Conservation (phyloP, 768 basidiomycete genomes). For the Termitomyces sp. region DNA sequence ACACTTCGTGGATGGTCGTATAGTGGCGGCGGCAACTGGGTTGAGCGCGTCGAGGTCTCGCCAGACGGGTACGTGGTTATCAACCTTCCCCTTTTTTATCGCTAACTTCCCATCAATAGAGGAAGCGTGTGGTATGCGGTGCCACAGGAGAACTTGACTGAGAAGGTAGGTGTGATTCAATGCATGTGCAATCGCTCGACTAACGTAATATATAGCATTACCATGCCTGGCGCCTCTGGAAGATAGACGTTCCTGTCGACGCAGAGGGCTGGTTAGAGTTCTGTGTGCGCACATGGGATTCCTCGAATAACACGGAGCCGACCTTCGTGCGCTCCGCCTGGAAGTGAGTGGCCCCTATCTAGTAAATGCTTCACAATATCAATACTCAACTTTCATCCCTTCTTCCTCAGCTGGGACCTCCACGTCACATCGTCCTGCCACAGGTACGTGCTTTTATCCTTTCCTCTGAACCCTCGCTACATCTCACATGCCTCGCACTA, state of each 20-base stretch:
- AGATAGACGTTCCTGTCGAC: conserved; percentile 45
- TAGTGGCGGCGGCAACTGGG: conserved; percentile 49
- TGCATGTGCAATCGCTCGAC: background rate
- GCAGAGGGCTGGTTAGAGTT: conserved; percentile 57
- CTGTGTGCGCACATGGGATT: conserved; percentile 53
- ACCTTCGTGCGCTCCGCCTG: conserved; percentile 51
- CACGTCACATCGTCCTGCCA: conserved; percentile 53
- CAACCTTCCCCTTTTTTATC: background rate
- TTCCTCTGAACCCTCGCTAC: background rate
- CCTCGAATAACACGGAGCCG: conserved; percentile 55
- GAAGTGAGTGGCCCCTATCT: conserved; percentile 36
- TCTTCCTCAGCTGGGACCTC: conserved; percentile 39
- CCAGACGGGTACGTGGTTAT: conserved; percentile 34
- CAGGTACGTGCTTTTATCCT: conserved; percentile 10
- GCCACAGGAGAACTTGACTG: conserved; percentile 41
- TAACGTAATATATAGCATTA: conserved; percentile 33
- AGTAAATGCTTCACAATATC: background rate
- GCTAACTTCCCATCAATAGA: conserved; percentile 17
- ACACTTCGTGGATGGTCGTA: conserved; percentile 41
- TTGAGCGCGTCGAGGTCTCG: conserved; percentile 53
- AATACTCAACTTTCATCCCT: background rate
- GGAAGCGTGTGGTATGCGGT: conserved; percentile 50
- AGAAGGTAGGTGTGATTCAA: conserved; percentile 30
- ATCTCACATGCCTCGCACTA: conserved; percentile 4
- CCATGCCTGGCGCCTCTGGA: conserved; percentile 53